Evolutionary conservation across 495 filamentous ascomycete species (phyloP).

Genomic region (Penicillium maclennaniae): DNA sequence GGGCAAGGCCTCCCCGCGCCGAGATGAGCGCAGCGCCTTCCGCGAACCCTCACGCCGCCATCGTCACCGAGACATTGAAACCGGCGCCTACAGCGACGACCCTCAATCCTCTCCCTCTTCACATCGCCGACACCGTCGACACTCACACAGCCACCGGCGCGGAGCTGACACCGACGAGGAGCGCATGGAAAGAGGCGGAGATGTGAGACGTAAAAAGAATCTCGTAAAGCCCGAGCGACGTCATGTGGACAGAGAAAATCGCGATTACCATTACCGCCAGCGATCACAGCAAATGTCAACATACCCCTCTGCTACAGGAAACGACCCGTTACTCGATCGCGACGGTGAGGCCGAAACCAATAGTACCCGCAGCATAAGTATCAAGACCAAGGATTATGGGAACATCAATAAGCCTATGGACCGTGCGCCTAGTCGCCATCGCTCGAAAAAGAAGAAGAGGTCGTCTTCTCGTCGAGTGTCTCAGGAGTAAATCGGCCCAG

Average conservation of each 20-base stretch:
- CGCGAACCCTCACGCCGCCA: conserved; percentile 69
- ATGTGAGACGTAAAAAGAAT: conserved; percentile 65
- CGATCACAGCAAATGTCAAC: conserved; percentile 76
- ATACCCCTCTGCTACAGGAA: conserved; percentile 82
- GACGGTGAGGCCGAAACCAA: conserved; percentile 54
- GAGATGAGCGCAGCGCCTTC: conserved; percentile 56
- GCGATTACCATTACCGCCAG: conserved; percentile 90
- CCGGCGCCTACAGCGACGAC: conserved; percentile 50
- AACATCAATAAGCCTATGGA: conserved; percentile 49
- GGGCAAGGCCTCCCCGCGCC: conserved; percentile 52
- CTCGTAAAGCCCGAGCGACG: conserved; percentile 85
- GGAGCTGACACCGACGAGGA: conserved; percentile 36
- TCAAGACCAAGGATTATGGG: conserved; percentile 45
- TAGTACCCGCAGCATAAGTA: conserved; percentile 52
- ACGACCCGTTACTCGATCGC: conserved; percentile 79
- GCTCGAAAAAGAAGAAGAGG: conserved; percentile 45
- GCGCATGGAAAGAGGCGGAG: conserved; percentile 33
- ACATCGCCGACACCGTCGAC: conserved; percentile 29
- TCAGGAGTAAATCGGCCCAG: conserved; percentile 43
- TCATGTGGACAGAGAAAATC: conserved; percentile 75
- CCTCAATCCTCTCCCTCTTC: conserved; percentile 34
- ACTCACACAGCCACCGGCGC: conserved; percentile 34
- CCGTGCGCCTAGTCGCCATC: conserved; percentile 40
- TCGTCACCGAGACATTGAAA: conserved; percentile 64
- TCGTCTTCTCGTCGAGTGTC: conserved; percentile 49